Evolutionary conservation across 1,284 basidiomycete species (phyloP), one percentile per base, ranked within the genome.

Genomic region (Marasmius tenuissimus): DNA sequence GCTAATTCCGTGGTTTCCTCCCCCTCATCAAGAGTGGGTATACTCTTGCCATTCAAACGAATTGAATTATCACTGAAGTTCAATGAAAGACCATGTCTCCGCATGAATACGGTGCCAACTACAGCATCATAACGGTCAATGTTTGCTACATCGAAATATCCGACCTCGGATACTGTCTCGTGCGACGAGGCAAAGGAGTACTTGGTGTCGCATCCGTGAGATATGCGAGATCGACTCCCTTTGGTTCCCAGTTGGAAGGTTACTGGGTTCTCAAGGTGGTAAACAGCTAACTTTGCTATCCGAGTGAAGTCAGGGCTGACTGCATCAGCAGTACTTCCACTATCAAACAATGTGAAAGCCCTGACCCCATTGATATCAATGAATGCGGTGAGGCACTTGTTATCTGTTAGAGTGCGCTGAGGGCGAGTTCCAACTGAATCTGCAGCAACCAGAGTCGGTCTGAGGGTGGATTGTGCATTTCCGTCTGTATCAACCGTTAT

Each of bases 191-290:
- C 50, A 18, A 58, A 40, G 7, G 9, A 18, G 22, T 59, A 63
- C 11, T 27, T 22, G 0, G 53, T 18, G 3, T 49, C 53, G 4
- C 61, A 53, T 2, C 71, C 72, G 58, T 62, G 69, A 27, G 61
- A 67, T 33, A 72, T 71, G 18, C 60, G 63, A 0, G 71, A 67
- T 0, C 66, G 57, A 55, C 69, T 72, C 2, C 70, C 70, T 1
- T 63, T 57, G 33, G 66, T 68, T 2, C 69, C 70, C 0, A 73
- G 64, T 51, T 72, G 69, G 0, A 73, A 63, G 1, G 55, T 48
- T 0, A 69, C 62, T 34, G 63, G 70, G 8, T 70, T 60, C 18
- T 66, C 64, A 0, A 73, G 62, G 14, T 63, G 64, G 37, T 69
- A 62, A 2, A 38, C 18, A 3, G 58, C 14, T 0, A 66, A 35